These are phyloP conservation scores for Bipolaris gigantea DNA, from an alignment of 2,329 filamentous ascomycete species.

Conservation along the genomic window DNA sequence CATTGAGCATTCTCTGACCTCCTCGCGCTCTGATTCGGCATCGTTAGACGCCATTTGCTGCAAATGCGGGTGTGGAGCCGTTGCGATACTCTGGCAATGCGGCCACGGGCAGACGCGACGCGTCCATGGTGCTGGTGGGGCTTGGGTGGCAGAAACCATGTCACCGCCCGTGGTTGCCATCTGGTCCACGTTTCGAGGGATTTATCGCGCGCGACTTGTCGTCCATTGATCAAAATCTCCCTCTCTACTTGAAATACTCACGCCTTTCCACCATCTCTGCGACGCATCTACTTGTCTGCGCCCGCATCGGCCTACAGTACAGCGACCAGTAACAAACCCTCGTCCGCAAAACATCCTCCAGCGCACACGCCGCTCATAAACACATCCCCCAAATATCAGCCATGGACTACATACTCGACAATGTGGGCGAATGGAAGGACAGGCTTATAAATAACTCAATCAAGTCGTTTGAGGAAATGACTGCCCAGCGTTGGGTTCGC, in stretches of 20 bases:
- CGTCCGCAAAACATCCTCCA: background rate
- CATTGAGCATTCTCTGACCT: conserved; percentile 19
- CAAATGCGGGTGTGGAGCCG: background rate
- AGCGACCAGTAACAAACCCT: background rate
- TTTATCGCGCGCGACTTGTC: conserved; percentile 6
- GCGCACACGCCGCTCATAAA: background rate
- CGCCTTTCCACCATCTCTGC: background rate
- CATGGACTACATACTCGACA: conserved; percentile 28
- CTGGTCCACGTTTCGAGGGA: conserved; percentile 13
- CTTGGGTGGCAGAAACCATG: conserved; percentile 11
- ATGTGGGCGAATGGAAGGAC: conserved; percentile 38
- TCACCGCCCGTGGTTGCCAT: conserved; percentile 16
- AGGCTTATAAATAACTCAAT: conserved; percentile 48
- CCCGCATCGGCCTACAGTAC: background rate
- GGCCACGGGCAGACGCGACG: conserved; percentile 25
- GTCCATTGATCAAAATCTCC: background rate
- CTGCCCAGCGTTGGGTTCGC: conserved; percentile 60
- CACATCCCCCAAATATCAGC: conserved; percentile 1
- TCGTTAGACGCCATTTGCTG: conserved; percentile 30
- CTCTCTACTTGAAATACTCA: background rate
- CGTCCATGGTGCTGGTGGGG: conserved; percentile 23
- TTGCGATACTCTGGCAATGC: conserved; percentile 2
- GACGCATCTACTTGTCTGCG: background rate
- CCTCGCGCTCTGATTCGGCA: conserved; percentile 35
- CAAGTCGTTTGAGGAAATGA: conserved; percentile 50